A percentile compares a stretch with the other conserved stretches of the same genome.
These are phyloP conservation scores for Kurtzmaniella quercitrusa DNA, from an alignment of 1,139 yeast genomes.

Conservation along the genomic window DNA sequence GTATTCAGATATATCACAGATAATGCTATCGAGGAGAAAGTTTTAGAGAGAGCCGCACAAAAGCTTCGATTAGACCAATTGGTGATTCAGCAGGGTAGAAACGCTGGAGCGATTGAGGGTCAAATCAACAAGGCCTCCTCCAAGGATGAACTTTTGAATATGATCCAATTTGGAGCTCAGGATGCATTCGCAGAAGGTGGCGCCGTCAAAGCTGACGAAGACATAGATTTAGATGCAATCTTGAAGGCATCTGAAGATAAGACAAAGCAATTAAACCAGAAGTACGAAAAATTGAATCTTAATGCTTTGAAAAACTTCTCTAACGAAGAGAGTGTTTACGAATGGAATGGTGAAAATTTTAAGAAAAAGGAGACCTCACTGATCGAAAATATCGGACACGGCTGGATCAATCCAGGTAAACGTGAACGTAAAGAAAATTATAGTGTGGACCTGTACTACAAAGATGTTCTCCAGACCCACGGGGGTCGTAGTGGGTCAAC, in stretches of 20 bases:
- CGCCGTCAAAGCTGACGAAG: constrained; percentile 31
- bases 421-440: constrained; percentile 78
- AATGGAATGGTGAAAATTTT: constrained; percentile 83
- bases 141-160: constrained; percentile 82
- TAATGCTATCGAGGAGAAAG: constrained; percentile 94
- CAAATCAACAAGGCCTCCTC: constrained; percentile 47
- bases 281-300: constrained; percentile 62
- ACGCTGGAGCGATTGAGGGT: constrained; percentile 21
- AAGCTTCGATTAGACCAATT: constrained; percentile 88
- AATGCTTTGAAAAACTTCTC: constrained; percentile 75
- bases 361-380: constrained; percentile 56
- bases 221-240: constrained; percentile 61
- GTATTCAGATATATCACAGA: constrained; percentile 93
- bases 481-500: constrained; percentile 48
- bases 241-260: constrained; percentile 59
- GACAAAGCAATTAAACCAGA: constrained; percentile 58
- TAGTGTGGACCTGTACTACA: constrained; percentile 73
- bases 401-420: constrained; percentile 72
- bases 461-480: constrained; percentile 65
- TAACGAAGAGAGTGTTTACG: constrained; percentile 65
- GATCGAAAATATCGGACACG: constrained; percentile 40
- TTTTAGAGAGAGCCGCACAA: constrained; percentile 92
- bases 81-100: constrained; percentile 91
- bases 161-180: constrained; percentile 94
- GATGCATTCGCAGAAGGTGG: constrained; percentile 17